Percentiles rank a stretch among this genome's conserved stretches.
These are phyloP conservation scores for Deakozyma indianensis DNA, from an alignment of 805 yeast genomes.

Conservation along the genomic window DNA sequence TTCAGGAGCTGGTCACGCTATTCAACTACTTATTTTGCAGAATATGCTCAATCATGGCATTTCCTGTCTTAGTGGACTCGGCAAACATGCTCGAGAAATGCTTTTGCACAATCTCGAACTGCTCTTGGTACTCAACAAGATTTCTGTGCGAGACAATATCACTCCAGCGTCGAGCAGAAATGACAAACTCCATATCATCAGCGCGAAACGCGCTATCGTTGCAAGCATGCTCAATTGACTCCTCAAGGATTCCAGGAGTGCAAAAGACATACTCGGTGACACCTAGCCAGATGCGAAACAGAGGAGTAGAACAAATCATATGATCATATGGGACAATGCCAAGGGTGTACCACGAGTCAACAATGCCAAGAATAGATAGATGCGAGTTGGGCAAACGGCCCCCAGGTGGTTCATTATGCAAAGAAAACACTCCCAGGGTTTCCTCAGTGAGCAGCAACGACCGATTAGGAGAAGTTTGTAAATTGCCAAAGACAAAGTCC, in stretches of 20 bases:
- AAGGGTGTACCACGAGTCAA: constrained; percentile 80
- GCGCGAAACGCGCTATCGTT: constrained; percentile 54
- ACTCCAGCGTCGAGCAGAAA: constrained; percentile 85
- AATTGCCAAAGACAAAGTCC: constrained; percentile 60
- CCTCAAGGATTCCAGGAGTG: constrained; percentile 69
- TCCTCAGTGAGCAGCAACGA: constrained; percentile 62
- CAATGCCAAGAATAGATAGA: constrained; percentile 75
- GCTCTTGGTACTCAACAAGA: constrained; percentile 52
- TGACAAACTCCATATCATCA: constrained; percentile 84
- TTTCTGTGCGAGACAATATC: constrained; percentile 62
- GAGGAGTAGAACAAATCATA: constrained; percentile 90
- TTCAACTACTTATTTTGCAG: constrained; percentile 21
- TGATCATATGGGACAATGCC: constrained; percentile 91
- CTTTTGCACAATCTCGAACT: constrained; percentile 67
- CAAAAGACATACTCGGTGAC: constrained; percentile 87
- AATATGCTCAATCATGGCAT: constrained; percentile 83
- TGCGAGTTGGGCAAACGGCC: constrained; percentile 64
- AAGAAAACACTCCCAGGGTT: constrained; percentile 64
- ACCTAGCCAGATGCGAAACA: constrained; percentile 83
- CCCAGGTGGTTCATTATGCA: constrained; percentile 55
- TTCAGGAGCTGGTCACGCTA: too few species aligned
- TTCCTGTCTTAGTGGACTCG: constrained; percentile 80
- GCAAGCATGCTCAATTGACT: constrained; percentile 60
- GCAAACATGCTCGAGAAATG: constrained; percentile 78
- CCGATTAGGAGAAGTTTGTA: constrained; percentile 31